These are phyloP conservation scores for Pyrrhoderma lamaoense DNA, from an alignment of 1,284 basidiomycete genomes.

Conservation along the genomic window DNA sequence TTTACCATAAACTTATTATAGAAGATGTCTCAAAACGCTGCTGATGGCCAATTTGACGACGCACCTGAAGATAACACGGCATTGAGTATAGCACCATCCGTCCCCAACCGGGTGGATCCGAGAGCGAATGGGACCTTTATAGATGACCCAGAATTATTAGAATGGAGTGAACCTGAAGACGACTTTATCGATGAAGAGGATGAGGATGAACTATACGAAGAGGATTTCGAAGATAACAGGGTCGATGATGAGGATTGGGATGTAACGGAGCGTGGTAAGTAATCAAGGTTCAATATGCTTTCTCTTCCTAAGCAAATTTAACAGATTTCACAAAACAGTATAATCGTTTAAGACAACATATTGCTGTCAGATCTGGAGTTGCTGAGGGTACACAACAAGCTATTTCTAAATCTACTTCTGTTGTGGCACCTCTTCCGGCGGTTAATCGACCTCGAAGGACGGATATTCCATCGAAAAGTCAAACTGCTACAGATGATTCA, in stretches of 20 bases:
- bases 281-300: background rate
- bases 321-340: conserved; percentile 97
- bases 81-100: conserved; percentile 8
- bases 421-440: conserved; percentile 60
- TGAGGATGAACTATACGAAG: conserved; percentile 33
- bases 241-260: conserved; percentile 65
- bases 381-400: conserved; percentile 46
- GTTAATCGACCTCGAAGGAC: conserved; percentile 55
- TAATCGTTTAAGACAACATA: conserved; percentile 84
- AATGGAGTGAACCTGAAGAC: conserved; percentile 34
- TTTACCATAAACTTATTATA: background rate
- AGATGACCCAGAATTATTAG: conserved; percentile 35
- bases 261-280: conserved; percentile 38
- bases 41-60: conserved; percentile 26
- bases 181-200: conserved; percentile 34
- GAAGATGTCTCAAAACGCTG: background rate
- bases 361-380: conserved; percentile 63
- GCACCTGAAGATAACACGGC: conserved; percentile 29
- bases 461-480: conserved; percentile 12
- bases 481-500: conserved; percentile 19
- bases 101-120: conserved; percentile 18
- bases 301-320: background rate
- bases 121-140: conserved; percentile 39
- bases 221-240: conserved; percentile 46
- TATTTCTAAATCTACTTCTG: conserved; percentile 37